Conservation (phyloP, 2,329 filamentous ascomycete species). For the Xylaria sp. region DNA sequence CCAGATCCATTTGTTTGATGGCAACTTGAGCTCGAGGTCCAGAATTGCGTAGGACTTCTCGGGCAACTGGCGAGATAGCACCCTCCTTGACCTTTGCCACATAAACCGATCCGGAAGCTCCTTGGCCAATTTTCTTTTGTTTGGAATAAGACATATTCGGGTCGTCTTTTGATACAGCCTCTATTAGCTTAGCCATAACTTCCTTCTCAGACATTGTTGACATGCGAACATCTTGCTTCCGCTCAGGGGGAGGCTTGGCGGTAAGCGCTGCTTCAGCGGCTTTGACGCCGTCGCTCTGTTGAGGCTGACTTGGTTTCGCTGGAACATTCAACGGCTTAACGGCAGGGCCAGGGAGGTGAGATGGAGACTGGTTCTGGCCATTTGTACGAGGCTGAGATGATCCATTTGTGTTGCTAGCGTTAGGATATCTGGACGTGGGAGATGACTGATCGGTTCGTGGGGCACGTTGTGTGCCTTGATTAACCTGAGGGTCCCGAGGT, state of each 20-base stretch:
- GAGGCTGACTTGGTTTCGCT: conserved; percentile 67
- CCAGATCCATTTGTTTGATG: conserved; percentile 99
- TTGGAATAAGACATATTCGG: conserved; percentile 97
- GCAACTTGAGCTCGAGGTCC: conserved; percentile 89
- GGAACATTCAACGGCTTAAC: conserved; percentile 85
- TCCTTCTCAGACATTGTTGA: conserved; percentile 97
- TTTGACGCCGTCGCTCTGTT: conserved; percentile 77
- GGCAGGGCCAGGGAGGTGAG: conserved; percentile 69
- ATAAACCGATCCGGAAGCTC: conserved; percentile 97
- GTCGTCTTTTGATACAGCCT: conserved; percentile 95
- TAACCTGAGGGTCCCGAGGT: conserved; percentile 53
- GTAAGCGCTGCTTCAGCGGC: conserved; percentile 90
- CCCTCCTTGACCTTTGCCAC: conserved; percentile 94
- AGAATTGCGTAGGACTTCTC: conserved; percentile 80
- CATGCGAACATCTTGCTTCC: conserved; percentile 95
- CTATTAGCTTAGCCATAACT: conserved; percentile 94
- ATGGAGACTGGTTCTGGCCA: conserved; percentile 58
- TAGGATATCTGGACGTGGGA: conserved; percentile 67
- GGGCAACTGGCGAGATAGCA: conserved; percentile 82
- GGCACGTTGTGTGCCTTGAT: conserved; percentile 55
- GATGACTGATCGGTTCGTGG: conserved; percentile 61
- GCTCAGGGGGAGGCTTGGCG: conserved; percentile 79
- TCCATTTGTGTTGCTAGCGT: conserved; percentile 67
- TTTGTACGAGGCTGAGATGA: conserved; percentile 60
- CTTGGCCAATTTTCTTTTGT: conserved; percentile 99